Conservation (phyloP, 208 protist genomes). For the Phytomonas sp. region DNA sequence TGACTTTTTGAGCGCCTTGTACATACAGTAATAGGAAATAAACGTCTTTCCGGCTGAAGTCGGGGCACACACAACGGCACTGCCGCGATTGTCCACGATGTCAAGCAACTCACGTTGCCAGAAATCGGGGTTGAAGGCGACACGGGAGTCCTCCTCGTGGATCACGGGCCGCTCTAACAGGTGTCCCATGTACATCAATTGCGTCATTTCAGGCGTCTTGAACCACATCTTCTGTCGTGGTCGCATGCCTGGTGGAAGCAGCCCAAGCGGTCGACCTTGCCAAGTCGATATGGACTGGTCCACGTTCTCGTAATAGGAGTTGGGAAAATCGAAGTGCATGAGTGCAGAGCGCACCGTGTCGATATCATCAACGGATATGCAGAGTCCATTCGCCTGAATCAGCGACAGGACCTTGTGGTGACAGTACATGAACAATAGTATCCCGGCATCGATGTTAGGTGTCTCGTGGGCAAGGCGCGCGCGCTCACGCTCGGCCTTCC, state of each 20-base stretch:
- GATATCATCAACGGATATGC: constrained; percentile 55
- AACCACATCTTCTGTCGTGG: constrained; percentile 35
- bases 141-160: constrained; percentile 66
- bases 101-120: constrained; percentile 94
- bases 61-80: constrained; percentile 92
- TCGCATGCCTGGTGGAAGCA: constrained; percentile 30
- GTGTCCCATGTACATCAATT: constrained; percentile 88
- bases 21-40: constrained; percentile 95
- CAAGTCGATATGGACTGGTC: constrained; percentile 52
- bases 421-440: constrained; percentile 74
- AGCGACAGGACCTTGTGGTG: constrained; percentile 68
- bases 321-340: constrained; percentile 67
- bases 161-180: constrained; percentile 78
- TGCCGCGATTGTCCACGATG: constrained; percentile 88
- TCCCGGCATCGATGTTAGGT: constrained; percentile 48
- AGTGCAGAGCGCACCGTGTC: constrained; percentile 65
- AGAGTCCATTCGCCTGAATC: constrained; percentile 51
- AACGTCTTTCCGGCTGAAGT: constrained; percentile 96
- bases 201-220: constrained; percentile 69
- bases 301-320: constrained; percentile 67
- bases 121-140: constrained; percentile 91
- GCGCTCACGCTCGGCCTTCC: constrained; percentile 68
- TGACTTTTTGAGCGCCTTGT: constrained; percentile 77
- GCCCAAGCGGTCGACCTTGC: constrained; percentile 37
- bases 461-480: constrained; percentile 44